These are phyloP conservation scores for Calcarisporium arbuscula DNA, from an alignment of 2,329 filamentous ascomycete genomes.

Conservation along the genomic window DNA sequence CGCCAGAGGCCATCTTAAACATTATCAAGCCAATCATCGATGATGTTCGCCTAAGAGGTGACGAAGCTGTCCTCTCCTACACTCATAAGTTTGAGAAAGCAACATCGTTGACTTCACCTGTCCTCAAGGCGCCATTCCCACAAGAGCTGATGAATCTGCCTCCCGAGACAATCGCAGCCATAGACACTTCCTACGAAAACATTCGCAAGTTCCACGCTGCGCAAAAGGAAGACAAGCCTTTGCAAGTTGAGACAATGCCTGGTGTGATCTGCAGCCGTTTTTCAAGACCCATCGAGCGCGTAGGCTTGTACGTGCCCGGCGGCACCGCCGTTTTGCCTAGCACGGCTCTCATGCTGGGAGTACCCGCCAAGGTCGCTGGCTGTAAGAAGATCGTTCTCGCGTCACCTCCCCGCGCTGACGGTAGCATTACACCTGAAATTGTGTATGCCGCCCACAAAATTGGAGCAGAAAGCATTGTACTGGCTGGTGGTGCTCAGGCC, in stretches of 20 bases:
- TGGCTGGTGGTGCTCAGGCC: conserved; percentile 92
- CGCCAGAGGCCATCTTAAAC: conserved; percentile 86
- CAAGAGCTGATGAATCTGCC: conserved; percentile 77
- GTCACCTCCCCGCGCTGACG: conserved; percentile 82
- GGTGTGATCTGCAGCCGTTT: conserved; percentile 94
- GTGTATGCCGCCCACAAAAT: conserved; percentile 97
- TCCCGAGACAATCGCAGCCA: conserved; percentile 81
- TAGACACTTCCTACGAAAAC: conserved; percentile 89
- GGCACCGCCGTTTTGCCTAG: conserved; percentile 96
- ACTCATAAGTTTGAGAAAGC: conserved; percentile 98
- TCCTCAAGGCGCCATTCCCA: conserved; percentile 85
- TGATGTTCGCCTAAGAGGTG: conserved; percentile 75
- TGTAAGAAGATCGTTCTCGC: conserved; percentile 93
- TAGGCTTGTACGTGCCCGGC: conserved; percentile 94
- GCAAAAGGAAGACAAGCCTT: conserved; percentile 74
- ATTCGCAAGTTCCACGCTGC: conserved; percentile 91
- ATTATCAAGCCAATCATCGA: conserved; percentile 91
- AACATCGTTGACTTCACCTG: conserved; percentile 80
- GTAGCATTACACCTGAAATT: conserved; percentile 89
- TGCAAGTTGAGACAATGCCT: conserved; percentile 94
- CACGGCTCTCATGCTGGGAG: conserved; percentile 95
- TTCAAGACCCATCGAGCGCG: conserved; percentile 82
- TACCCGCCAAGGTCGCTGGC: conserved; percentile 94
- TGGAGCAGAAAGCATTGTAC: conserved; percentile 89
- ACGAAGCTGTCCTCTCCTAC: conserved; percentile 83